A percentile compares a stretch with the other conserved stretches of the same genome.
Evolutionary conservation across 345 rosid genomes (phyloP).

Genomic region (Populus deltoides): DNA sequence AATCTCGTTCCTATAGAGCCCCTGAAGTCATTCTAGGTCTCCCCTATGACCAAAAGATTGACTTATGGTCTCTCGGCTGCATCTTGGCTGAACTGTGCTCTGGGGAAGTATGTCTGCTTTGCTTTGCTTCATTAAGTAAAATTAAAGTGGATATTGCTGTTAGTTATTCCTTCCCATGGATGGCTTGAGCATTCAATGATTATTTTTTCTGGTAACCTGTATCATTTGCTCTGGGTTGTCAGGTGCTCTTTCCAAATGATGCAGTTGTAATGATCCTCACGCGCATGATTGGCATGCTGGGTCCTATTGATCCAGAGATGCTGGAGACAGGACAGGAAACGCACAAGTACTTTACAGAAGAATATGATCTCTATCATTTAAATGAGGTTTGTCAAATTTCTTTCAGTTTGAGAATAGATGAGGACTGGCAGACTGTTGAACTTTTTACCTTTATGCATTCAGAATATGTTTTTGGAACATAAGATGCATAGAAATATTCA

Average conservation of each 20-base stretch:
- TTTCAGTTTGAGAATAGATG: neutral
- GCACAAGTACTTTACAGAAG: conserved; percentile 78
- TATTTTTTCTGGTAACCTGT: neutral
- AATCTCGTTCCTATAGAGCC: conserved; percentile 94
- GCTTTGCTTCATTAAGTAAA: neutral
- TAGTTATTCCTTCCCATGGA: neutral
- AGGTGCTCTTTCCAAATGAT: conserved; percentile 93
- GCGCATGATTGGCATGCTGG: conserved; percentile 65
- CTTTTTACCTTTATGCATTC: neutral
- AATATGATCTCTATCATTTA: conserved; percentile 59
- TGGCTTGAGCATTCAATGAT: neutral
- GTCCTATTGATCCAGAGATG: conserved; percentile 80
- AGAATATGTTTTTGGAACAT: neutral
- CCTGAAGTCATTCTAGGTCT: conserved; percentile 96
- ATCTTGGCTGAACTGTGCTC: conserved; percentile 89
- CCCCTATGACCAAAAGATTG: conserved; percentile 84
- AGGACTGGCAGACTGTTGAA: neutral
- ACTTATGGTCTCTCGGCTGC: conserved; percentile 96
- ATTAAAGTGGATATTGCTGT: neutral
- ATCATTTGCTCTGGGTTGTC: conserved; percentile 6
- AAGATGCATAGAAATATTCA: neutral
- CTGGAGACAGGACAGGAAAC: conserved; percentile 73
- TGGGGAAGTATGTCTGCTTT: conserved; percentile 63
- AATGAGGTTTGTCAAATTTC: conserved; percentile 57
- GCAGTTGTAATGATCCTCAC: conserved; percentile 74